Evolutionary conservation across 768 basidiomycete genomes (phyloP), one percentile per base, ranked within the genome.

Genomic region (Suillus spraguei): DNA sequence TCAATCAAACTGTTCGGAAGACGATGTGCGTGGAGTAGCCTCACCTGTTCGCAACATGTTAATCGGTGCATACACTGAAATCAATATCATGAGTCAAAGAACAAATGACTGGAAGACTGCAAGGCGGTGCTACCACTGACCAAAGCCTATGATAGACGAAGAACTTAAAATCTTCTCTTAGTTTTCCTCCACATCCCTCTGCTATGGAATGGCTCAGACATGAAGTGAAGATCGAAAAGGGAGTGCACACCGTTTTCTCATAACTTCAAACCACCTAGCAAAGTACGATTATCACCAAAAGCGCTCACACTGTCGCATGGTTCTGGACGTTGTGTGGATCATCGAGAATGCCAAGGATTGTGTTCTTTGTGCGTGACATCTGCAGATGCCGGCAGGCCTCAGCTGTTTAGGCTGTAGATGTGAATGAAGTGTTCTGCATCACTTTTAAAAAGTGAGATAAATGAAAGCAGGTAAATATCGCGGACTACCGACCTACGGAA

Each of bases 1-100:
- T n/a, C n/a, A n/a, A n/a, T n/a, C n/a, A n/a, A n/a, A n/a, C n/a
- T n/a, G n/a, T n/a, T 41, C 16, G 11, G 44, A 46, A 82, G 62
- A 35, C n/a, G 17, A 5, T 4, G 44, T 24, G 16, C 47, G 14
- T 28, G 60, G 5, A 1, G 70, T 72, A 65, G 61, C 78, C 79
- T 76, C 73, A 74, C 70, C 70, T 68, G 28, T 75, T 63, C 14
- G 64, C 86, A 42, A 88, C 82, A 70, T 86, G 80, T 65, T 84
- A 82, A 0, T 86, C 86, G 2, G 85, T 85, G 62, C 87, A 88
- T 0, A 87, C 80, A 28, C 85, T 82, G 41, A 24, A 24, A 24
- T 22, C 3, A 22, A 47, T 47, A 6, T 6, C 13, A 47, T 24
- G 44, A 13, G n/a, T 47, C 47, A 24, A 47, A 24, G 22, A 47